Evolutionary conservation across 2,329 filamentous ascomycete genomes (phyloP).

Genomic region (Fusarium sambucinum): DNA sequence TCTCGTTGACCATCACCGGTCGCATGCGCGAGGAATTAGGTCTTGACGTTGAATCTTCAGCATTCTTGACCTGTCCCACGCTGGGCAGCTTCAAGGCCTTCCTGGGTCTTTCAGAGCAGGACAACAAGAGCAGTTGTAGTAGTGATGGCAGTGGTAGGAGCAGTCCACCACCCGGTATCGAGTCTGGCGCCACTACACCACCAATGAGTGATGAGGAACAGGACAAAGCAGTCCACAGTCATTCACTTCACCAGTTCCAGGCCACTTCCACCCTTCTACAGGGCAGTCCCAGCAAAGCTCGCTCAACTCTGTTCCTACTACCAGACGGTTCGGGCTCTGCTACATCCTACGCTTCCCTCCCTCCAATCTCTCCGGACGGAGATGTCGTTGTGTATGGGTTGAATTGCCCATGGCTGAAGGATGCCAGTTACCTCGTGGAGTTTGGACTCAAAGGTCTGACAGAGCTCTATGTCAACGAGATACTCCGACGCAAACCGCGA

Average conservation of each 20-base stretch:
- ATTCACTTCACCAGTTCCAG: slow-evolving; percentile 23
- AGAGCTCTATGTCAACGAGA: slow-evolving; percentile 67
- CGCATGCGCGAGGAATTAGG: slow-evolving; percentile 67
- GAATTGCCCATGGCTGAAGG: slow-evolving; percentile 74
- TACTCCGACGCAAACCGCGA: slow-evolving; percentile 75
- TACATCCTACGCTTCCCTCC: slow-evolving; percentile 47
- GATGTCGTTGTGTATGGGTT: slow-evolving; percentile 64
- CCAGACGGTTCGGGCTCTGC: slow-evolving; percentile 51
- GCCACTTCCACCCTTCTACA: slow-evolving; percentile 45
- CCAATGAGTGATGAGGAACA: slow-evolving; percentile 32
- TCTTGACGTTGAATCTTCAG: slow-evolving; percentile 60
- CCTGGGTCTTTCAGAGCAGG: slow-evolving; percentile 1
- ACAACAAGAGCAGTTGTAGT: slow-evolving; percentile 53
- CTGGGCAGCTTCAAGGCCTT: slow-evolving; percentile 33
- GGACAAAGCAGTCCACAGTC: neutral
- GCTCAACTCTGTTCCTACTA: slow-evolving; percentile 43
- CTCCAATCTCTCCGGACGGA: slow-evolving; percentile 53
- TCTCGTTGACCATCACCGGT: slow-evolving; percentile 68
- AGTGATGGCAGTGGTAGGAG: slow-evolving; percentile 73
- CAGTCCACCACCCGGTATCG: slow-evolving; percentile 64
- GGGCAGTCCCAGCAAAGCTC: slow-evolving; percentile 25
- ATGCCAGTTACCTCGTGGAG: slow-evolving; percentile 66
- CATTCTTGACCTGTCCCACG: slow-evolving; percentile 49
- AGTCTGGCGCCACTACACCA: slow-evolving; percentile 60
- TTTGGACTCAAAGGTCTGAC: slow-evolving; percentile 37